phyloP scores from a whole-genome alignment of 2,329 filamentous ascomycete species.

The Cladophialophora chaetospira region DNA sequence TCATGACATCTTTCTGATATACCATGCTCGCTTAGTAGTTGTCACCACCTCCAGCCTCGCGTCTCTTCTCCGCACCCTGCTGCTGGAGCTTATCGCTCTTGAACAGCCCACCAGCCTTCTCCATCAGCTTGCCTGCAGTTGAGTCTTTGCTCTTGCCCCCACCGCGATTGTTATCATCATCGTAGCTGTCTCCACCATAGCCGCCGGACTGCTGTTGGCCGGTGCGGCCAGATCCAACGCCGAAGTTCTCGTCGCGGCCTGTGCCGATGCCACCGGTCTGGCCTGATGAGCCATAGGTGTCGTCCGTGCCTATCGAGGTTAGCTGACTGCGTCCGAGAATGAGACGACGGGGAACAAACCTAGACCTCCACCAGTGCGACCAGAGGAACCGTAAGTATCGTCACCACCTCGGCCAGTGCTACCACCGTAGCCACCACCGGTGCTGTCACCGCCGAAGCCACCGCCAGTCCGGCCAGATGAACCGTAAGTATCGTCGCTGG shows the following conservation, averaged over 20 bases:
- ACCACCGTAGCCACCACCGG: conserved; percentile 20
- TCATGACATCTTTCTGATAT: too few species aligned
- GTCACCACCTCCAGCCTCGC: conserved; percentile 29
- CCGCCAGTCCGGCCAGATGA: conserved; percentile 19
- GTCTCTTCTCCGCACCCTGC: conserved; percentile 34
- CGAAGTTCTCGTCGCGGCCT: neutral
- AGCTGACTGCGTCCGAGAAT: conserved; percentile 27
- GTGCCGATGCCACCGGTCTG: conserved; percentile 18
- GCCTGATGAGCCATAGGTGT: conserved; percentile 24
- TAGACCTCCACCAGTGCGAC: conserved; percentile 16
- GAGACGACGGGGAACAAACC: neutral
- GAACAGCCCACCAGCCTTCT: conserved; percentile 36
- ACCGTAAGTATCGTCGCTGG: conserved; percentile 26
- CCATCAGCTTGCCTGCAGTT: conserved; percentile 35
- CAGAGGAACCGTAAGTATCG: neutral
- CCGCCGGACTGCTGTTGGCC: conserved; percentile 24
- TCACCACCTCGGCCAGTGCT: conserved; percentile 14
- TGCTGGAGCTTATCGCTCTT: conserved; percentile 33
- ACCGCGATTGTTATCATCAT: conserved; percentile 20
- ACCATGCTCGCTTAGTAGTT: too few species aligned
- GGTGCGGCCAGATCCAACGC: conserved; percentile 27
- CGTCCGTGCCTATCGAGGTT: conserved; percentile 24
- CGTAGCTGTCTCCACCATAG: conserved; percentile 24
- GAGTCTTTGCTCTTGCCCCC: conserved; percentile 33
- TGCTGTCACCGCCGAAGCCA: conserved; percentile 23